A percentile compares a stretch with the other conserved stretches of the same genome.
Evolutionary conservation across 2,329 filamentous ascomycete genomes (phyloP).

Genomic region (Calonectria henricotiae): DNA sequence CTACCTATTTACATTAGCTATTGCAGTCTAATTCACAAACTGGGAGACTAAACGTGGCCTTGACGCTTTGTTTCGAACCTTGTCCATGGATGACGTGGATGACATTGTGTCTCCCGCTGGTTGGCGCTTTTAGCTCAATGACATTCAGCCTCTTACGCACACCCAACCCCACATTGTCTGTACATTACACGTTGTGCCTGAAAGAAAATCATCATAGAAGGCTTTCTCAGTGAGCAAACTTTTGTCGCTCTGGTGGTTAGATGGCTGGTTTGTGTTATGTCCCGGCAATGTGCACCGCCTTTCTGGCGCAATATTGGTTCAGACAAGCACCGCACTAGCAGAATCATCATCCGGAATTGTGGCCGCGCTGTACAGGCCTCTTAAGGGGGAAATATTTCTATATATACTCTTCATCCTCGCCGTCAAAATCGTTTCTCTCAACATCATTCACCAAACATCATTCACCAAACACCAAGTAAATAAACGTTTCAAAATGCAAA

Average conservation of each 20-base stretch:
- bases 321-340: neutral
- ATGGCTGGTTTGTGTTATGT: neutral
- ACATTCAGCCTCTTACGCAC: constrained; percentile 21
- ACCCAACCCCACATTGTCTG: neutral
- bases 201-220: neutral
- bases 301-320: neutral
- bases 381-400: neutral
- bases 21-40: neutral
- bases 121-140: constrained; percentile 19
- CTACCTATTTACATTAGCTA: neutral
- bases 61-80: neutral
- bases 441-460: no score
- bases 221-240: neutral
- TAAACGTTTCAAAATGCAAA: constrained; percentile 68
- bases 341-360: neutral
- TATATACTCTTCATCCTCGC: neutral
- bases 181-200: constrained; percentile 3
- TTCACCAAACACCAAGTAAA: neutral
- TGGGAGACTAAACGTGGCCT: constrained; percentile 8
- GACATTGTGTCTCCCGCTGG: constrained; percentile 17
- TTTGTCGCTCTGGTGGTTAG: neutral
- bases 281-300: neutral
- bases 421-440: neutral
- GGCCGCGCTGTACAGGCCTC: neutral
- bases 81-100: constrained; percentile 11